Base-by-base conservation (phyloP, 139 green algal genomes). In the Zygnema circumcarinatum region DNA sequence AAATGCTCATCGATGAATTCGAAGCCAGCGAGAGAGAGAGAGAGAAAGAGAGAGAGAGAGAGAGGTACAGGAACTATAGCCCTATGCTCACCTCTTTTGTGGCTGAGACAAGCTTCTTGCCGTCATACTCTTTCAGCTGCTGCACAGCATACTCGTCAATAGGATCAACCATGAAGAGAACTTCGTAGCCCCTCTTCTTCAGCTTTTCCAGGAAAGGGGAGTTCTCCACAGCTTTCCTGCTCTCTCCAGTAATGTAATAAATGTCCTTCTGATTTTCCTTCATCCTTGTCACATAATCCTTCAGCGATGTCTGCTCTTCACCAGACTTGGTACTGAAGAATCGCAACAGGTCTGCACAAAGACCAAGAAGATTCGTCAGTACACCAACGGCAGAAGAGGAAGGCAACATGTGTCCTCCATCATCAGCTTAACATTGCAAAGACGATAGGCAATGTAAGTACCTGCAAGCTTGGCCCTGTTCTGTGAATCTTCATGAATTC, bases 271-370 rank as follows among this genome's bases (percentile, higher is more conserved):
- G 97, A 47, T 91, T 93, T 94, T 99, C 96, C 93, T 98, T 99
- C 97, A 99, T 99, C 88, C 97, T 96, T 36, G 97, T 99, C 0
- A 99, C 96, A 90, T 99, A 99, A 93, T 99, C 97, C 94, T 99
- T 99, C 33, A 99, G 91, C 87, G 88, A 96, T 47, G 97, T 99
- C 90, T 95, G 90, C 92, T 99, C 97, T 84, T 99, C 97, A 74
- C 97, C 97, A 52, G 91, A 96, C 95, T 99, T 99, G 94, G 96
- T 99, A 87, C 94, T 98, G 93, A 97, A 91, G 85, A 94, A 96
- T 72, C 97, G 92, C 81, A 99, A 90, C 75, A 99, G 95, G 56
- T 99, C 97, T 20, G 97, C 95, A 83, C 33, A 35, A 53, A 2
- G 25, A 53, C 11, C 2, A 83, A 33, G 16, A 78, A 42, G 7